Percentiles rank a stretch among this genome's conserved stretches.
These are phyloP conservation scores for Paracoccidioides brasiliensis DNA, from an alignment of 2,329 filamentous ascomycete species.

Conservation along the genomic window DNA sequence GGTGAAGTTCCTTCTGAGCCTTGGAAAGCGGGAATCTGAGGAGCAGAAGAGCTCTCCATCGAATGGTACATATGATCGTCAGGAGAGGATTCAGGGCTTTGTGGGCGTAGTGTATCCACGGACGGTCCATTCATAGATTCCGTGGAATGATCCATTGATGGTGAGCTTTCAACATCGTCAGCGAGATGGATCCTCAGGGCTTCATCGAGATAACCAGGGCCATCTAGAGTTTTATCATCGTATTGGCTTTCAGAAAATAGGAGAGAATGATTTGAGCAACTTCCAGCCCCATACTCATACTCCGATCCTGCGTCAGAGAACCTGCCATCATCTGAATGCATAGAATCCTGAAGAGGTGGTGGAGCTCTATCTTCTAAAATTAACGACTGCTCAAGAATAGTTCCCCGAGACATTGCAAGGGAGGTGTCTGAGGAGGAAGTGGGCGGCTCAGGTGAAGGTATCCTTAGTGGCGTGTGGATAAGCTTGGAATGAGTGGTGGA, in stretches of 20 bases:
- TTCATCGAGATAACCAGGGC: constrained; percentile 27
- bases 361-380: neutral
- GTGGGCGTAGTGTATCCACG: constrained; percentile 11
- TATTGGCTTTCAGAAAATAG: constrained; percentile 15
- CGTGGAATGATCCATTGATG: constrained; percentile 7
- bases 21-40: neutral
- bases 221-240: constrained; percentile 23
- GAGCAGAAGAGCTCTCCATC: neutral
- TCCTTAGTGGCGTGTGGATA: constrained; percentile 19
- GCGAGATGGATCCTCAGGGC: constrained; percentile 24
- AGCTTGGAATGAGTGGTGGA: constrained; percentile 15
- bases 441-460: constrained; percentile 14
- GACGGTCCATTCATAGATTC: neutral
- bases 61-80: constrained; percentile 1
- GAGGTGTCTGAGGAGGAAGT: constrained; percentile 14
- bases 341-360: constrained; percentile 16
- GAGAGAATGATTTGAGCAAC: constrained; percentile 17
- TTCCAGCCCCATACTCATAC: constrained; percentile 17
- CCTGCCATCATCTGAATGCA: constrained; percentile 25
- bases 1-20: neutral
- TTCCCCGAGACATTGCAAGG: constrained; percentile 26
- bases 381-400: constrained; percentile 21
- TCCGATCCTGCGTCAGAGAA: constrained; percentile 33
- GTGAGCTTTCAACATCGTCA: constrained; percentile 19
- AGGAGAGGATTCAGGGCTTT: constrained; percentile 9